phyloP scores from a whole-genome alignment of 2,329 filamentous ascomycete species.

The Calonectria naviculata region DNA sequence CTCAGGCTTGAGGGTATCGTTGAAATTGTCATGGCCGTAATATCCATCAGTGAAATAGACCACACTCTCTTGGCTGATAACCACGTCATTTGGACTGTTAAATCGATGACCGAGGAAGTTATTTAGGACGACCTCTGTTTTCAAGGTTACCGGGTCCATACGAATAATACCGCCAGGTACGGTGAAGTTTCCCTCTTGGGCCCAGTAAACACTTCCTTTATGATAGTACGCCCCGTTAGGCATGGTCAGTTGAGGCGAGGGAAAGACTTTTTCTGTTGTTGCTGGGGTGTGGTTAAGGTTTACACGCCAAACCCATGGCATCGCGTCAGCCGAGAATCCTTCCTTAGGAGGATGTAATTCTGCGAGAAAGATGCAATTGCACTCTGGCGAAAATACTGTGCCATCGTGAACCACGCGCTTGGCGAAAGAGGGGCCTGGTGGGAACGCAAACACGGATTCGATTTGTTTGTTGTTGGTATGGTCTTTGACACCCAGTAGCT shows the following conservation, averaged over 20 bases:
- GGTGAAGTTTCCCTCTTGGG: slow-evolving; percentile 28
- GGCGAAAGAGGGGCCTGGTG: slow-evolving; percentile 18
- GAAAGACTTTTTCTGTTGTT: slow-evolving; percentile 27
- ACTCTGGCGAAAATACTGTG: slow-evolving; percentile 28
- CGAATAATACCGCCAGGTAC: slow-evolving; percentile 21
- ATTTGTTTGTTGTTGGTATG: background rate
- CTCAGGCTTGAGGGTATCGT: slow-evolving; percentile 29
- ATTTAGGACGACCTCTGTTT: slow-evolving; percentile 25
- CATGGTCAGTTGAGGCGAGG: slow-evolving; percentile 25
- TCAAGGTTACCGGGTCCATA: slow-evolving; percentile 22
- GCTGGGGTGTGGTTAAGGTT: slow-evolving; percentile 17
- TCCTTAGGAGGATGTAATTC: slow-evolving; percentile 25
- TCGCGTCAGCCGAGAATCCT: slow-evolving; percentile 23
- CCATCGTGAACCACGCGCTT: slow-evolving; percentile 25
- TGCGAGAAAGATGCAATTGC: slow-evolving; percentile 29
- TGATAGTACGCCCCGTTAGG: slow-evolving; percentile 31
- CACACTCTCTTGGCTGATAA: slow-evolving; percentile 23
- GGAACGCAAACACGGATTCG: slow-evolving; percentile 23
- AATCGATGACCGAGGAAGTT: slow-evolving; percentile 31
- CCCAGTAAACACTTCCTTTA: slow-evolving; percentile 28
- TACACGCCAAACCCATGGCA: slow-evolving; percentile 27
- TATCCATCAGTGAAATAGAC: slow-evolving; percentile 32
- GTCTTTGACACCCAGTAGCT: slow-evolving; percentile 2
- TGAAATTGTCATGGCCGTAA: slow-evolving; percentile 31
- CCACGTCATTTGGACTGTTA: slow-evolving; percentile 32